Evolutionary conservation across 345 rosid species (phyloP), one percentile per base, ranked within the genome.

Genomic region (Raphanus raphanistrum): DNA sequence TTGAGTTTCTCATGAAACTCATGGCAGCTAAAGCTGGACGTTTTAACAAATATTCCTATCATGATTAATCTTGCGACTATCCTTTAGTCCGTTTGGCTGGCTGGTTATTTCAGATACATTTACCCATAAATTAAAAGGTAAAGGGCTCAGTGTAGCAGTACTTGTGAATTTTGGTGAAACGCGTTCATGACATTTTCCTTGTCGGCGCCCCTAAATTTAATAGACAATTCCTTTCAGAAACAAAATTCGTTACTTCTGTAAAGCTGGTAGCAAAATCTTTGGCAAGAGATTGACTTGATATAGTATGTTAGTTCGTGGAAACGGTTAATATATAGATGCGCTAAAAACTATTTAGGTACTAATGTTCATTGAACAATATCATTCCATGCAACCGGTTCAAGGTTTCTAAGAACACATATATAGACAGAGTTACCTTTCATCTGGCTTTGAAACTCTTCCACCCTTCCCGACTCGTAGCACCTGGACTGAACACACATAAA

Each of bases 41-140:
- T 21, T 21, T 21, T 21, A 21, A 21, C 21, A 21, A 21, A 21
- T 21, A 21, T 21, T 21, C 21, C 21, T 21, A 21, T 21, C 1
- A 1, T 21, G 21, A 21, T 21, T 21, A 38, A 38, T 38, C 45
- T 38, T 38, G 45, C 45, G 92, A 98, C 38, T 94, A 73, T 94
- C 95, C 6, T 94, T 94, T 87, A 98, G 98, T 54, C 98, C 96
- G 45, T 92, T 94, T 67, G 92, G 98, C 87, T 94, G 83, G 89
- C 87, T 94, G 83, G 89, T 94, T 98, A 90, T 94, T 77, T 92
- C 98, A 0, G 97, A 92, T 88, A 38, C 92, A 63, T 94, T 32
- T 21, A 21, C 21, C 21, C 21, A 1, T 21, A 21, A 21, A 21
- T 21, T 21, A 21, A 21, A 21, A 21, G 21, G 21, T 21, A 21